Percentiles rank a stretch among this genome's conserved stretches.
Conservation (phyloP, 257 asterid genomes). For the Apocynum venetum region DNA sequence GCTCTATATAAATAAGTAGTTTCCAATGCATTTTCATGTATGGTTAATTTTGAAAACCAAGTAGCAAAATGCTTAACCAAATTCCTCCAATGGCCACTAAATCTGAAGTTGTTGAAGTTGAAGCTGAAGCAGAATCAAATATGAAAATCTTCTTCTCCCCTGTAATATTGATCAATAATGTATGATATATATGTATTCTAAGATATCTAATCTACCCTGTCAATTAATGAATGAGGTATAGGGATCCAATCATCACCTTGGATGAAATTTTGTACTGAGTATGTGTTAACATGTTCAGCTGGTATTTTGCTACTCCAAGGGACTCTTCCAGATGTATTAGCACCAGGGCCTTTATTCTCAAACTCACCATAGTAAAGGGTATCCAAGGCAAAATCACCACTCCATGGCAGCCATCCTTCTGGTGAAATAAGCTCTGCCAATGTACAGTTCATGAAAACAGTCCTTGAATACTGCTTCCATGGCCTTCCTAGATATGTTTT, state of each 20-base stretch:
- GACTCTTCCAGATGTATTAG: conserved; percentile 24
- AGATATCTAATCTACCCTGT: neutral
- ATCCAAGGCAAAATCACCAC: conserved; percentile 32
- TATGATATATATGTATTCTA: neutral
- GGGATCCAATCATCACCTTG: conserved; percentile 51
- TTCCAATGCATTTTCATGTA: too few species aligned
- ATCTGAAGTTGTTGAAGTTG: neutral
- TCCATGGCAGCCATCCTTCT: conserved; percentile 56
- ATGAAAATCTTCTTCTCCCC: neutral
- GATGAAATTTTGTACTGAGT: conserved; percentile 39
- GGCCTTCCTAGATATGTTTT: conserved; percentile 49
- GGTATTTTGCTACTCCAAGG: conserved; percentile 43
- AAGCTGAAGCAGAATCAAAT: neutral
- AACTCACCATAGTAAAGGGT: conserved; percentile 48
- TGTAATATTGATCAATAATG: neutral
- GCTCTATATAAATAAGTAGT: too few species aligned
- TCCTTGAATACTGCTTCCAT: conserved; percentile 52
- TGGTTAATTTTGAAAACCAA: neutral
- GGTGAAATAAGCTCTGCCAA: conserved; percentile 32
- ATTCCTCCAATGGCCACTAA: neutral
- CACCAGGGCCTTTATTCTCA: conserved; percentile 32
- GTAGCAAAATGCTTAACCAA: neutral
- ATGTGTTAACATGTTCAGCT: conserved; percentile 25
- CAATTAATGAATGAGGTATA: neutral
- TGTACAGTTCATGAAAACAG: conserved; percentile 31